Conservation (phyloP, 202 grass and related monocot species). For the Carex arenaria region DNA sequence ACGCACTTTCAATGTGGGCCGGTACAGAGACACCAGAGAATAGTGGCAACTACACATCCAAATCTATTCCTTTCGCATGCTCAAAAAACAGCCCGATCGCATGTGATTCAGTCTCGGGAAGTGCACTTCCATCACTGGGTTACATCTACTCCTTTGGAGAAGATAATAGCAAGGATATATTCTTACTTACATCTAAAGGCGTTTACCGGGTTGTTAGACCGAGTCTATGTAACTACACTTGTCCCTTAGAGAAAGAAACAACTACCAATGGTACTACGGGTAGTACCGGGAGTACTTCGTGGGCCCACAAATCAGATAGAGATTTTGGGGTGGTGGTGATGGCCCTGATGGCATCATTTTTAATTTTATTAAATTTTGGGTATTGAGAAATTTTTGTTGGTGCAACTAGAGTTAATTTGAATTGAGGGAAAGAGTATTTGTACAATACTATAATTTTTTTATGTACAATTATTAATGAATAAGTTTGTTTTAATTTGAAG, state of each 20-base stretch:
- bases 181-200: slow-evolving; percentile 49
- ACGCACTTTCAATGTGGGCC: slow-evolving; percentile 52
- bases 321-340: not conserved
- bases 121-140: slow-evolving; percentile 41
- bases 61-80: slow-evolving; percentile 38
- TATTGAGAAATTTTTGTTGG: slow-evolving; percentile 8
- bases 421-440: slow-evolving; percentile 1
- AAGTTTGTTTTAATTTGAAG: not conserved
- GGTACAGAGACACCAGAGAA: slow-evolving; percentile 43
- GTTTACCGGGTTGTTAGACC: slow-evolving; percentile 67
- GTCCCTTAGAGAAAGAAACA: slow-evolving; percentile 39
- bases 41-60: slow-evolving; percentile 64
- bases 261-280: slow-evolving; percentile 23
- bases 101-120: slow-evolving; percentile 37
- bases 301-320: not conserved
- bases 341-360: slow-evolving; percentile 5
- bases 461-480: not conserved
- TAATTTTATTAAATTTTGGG: slow-evolving; percentile 28
- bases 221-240: slow-evolving; percentile 43
- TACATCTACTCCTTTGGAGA: slow-evolving; percentile 65
- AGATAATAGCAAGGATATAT: slow-evolving; percentile 60
- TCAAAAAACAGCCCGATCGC: slow-evolving; percentile 45
- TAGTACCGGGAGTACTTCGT: slow-evolving; percentile 14
- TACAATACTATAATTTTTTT: slow-evolving; percentile 1
- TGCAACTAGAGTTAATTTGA: not conserved